A percentile compares a stretch with the other conserved stretches of the same genome.
phyloP scores from a whole-genome alignment of 75 land plant species.

The Larix kaempferi region DNA sequence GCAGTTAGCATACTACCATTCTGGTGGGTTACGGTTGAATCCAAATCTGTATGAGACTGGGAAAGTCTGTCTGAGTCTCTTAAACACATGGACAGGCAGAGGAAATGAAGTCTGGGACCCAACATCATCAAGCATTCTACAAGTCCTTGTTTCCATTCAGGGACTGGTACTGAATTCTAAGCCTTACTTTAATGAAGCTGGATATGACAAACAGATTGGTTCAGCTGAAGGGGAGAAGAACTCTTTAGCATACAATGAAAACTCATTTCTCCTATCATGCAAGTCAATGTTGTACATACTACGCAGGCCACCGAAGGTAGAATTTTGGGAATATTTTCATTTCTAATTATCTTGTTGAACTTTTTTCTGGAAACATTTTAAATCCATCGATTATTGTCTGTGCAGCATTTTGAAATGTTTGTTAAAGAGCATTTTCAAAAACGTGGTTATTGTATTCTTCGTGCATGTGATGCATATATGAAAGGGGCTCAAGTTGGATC shows the following conservation, averaged over 20 bases:
- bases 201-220: slow-evolving; percentile 89
- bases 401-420: slow-evolving; percentile 84
- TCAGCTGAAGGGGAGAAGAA: slow-evolving; percentile 97
- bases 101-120: slow-evolving; percentile 95
- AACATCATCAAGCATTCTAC: slow-evolving; percentile 82
- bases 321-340: background rate
- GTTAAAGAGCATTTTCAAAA: slow-evolving; percentile 68
- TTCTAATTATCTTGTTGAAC: background rate
- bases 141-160: slow-evolving; percentile 92
- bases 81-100: slow-evolving; percentile 95
- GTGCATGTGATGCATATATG: slow-evolving; percentile 80
- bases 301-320: slow-evolving; percentile 86
- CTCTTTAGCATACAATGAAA: slow-evolving; percentile 86
- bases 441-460: slow-evolving; percentile 63
- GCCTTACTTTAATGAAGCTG: slow-evolving; percentile 99
- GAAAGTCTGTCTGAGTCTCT: slow-evolving; percentile 89
- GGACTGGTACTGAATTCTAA: slow-evolving; percentile 88
- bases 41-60: slow-evolving; percentile 95
- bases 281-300: slow-evolving; percentile 87
- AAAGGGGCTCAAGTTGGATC: slow-evolving; percentile 70
- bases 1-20: slow-evolving; percentile 90
- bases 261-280: slow-evolving; percentile 79
- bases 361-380: background rate
- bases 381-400: background rate
- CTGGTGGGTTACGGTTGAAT: slow-evolving; percentile 90